These are phyloP conservation scores for Rhipidocladum racemiflorum DNA, from an alignment of 176 grass and related monocot species.

Conservation along the genomic window DNA sequence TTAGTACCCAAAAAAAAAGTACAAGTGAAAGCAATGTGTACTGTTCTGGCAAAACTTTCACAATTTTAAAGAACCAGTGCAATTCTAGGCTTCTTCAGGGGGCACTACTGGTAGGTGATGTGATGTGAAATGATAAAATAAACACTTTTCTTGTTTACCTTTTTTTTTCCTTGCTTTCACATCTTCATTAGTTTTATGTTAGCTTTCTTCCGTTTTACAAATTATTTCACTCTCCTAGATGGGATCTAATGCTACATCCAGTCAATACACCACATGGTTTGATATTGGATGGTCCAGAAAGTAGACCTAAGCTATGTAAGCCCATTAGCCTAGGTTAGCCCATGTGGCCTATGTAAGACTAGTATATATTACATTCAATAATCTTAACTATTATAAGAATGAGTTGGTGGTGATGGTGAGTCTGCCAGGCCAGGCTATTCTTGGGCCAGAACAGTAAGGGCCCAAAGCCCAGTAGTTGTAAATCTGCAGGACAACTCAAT, in stretches of 20 bases:
- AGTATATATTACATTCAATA: background rate
- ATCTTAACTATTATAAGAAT: too few species aligned
- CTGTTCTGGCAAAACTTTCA: background rate
- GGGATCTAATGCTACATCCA: constrained; percentile 5
- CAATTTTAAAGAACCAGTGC: background rate
- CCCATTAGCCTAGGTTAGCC: background rate
- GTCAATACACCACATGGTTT: background rate
- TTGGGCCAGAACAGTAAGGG: too few species aligned
- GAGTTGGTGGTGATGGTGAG: too few species aligned
- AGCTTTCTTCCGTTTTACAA: background rate
- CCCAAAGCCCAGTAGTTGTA: too few species aligned
- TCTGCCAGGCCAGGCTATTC: too few species aligned
- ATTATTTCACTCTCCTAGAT: background rate
- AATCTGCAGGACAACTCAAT: too few species aligned
- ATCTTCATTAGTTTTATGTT: background rate
- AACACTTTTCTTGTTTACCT: background rate
- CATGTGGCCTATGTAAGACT: background rate
- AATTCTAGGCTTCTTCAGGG: background rate
- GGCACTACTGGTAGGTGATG: background rate
- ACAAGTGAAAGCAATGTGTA: background rate
- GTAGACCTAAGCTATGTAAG: background rate
- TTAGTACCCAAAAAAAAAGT: background rate
- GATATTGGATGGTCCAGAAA: background rate
- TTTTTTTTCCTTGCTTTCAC: background rate
- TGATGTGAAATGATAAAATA: constrained; percentile 4